Conservation (phyloP, 768 basidiomycete species). For the Daedaleopsis nitida region DNA sequence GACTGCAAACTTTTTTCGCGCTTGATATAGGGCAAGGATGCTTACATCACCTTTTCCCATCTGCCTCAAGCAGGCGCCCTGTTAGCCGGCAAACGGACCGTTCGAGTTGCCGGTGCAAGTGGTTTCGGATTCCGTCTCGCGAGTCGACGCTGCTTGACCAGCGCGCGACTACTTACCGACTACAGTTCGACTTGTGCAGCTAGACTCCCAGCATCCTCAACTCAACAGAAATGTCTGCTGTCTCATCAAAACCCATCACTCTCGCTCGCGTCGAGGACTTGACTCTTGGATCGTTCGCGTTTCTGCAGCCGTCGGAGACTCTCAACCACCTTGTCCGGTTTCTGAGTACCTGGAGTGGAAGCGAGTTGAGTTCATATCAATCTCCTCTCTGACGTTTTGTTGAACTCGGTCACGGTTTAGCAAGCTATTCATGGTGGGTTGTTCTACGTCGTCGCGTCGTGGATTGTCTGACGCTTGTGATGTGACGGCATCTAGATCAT, state of each 20-base stretch:
- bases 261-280: constrained; percentile 59
- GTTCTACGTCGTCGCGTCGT: neutral
- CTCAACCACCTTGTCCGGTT: constrained; percentile 76
- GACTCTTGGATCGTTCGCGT: constrained; percentile 64
- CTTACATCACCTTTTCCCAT: constrained; percentile 51
- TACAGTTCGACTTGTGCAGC: neutral
- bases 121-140: constrained; percentile 8
- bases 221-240: constrained; percentile 47
- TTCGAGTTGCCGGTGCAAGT: constrained; percentile 1
- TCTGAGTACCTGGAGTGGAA: constrained; percentile 83
- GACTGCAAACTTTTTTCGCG: constrained; percentile 21
- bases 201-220: neutral
- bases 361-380: constrained; percentile 58
- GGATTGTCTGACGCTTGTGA: neutral
- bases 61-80: neutral
- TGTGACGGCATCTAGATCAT: constrained; percentile 50
- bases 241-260: constrained; percentile 45
- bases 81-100: constrained; percentile 3
- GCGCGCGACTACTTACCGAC: neutral
- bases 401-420: constrained; percentile 36
- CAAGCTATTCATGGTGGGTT: constrained; percentile 72
- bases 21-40: constrained; percentile 27
- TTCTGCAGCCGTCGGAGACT: constrained; percentile 59
- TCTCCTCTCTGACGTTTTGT: neutral
- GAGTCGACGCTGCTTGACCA: neutral